Evolutionary conservation across 108 stramenopile genomes (phyloP).

Genomic region (Stephanodiscus minutulus): DNA sequence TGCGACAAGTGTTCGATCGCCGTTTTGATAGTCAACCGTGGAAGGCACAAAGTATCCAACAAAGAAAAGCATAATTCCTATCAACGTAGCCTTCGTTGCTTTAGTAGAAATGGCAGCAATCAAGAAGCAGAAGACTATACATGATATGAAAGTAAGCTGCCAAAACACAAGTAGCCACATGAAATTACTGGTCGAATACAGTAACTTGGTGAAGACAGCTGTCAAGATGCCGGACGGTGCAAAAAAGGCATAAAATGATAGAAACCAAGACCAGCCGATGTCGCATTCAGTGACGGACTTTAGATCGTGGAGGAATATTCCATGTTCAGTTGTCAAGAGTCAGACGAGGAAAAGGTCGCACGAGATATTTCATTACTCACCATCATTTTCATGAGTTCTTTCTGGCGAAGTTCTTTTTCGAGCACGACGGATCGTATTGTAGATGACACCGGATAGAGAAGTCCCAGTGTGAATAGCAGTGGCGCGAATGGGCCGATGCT

Average conservation of each 20-base stretch:
- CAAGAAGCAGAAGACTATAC: constrained; percentile 60
- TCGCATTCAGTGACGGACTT: constrained; percentile 63
- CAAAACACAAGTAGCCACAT: constrained; percentile 68
- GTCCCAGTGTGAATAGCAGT: constrained; percentile 57
- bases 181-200: constrained; percentile 58
- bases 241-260: constrained; percentile 62
- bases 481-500: constrained; percentile 43
- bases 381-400: constrained; percentile 92
- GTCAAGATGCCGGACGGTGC: constrained; percentile 52
- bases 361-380: not conserved
- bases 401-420: constrained; percentile 82
- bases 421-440: constrained; percentile 62
- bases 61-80: constrained; percentile 81
- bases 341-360: not conserved
- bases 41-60: constrained; percentile 73
- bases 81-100: constrained; percentile 70
- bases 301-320: not conserved
- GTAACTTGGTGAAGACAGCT: constrained; percentile 46
- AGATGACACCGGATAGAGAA: constrained; percentile 72
- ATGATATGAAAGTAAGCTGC: constrained; percentile 45
- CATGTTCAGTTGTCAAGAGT: not conserved
- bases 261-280: constrained; percentile 72
- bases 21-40: constrained; percentile 51
- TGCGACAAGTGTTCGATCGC: constrained; percentile 34
- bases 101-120: constrained; percentile 69